A percentile compares a stretch with the other conserved stretches of the same genome.
These are phyloP conservation scores for Sclerotinia trifoliorum DNA, from an alignment of 2,329 filamentous ascomycete species.

Conservation along the genomic window DNA sequence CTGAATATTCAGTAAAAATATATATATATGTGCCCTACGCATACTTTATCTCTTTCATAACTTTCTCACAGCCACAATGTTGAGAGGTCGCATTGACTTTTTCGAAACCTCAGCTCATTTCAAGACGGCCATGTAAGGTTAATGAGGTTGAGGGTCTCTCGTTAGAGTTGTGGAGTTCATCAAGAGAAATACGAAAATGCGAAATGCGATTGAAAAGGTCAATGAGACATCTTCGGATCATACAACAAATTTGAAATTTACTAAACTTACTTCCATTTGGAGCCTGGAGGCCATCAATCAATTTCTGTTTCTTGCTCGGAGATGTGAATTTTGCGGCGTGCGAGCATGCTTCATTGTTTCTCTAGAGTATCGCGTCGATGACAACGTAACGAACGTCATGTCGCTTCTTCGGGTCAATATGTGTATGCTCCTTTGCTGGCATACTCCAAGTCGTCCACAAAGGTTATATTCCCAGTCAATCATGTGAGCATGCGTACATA, in stretches of 20 bases:
- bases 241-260: background rate
- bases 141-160: background rate
- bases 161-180: background rate
- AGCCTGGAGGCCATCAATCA: background rate
- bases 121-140: background rate
- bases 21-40: background rate
- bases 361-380: background rate
- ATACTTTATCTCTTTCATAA: too few relatives aligned
- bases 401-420: conserved; percentile 14
- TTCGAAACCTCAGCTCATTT: conserved; percentile 13
- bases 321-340: background rate
- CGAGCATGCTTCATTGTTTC: background rate
- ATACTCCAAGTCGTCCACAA: background rate
- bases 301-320: background rate
- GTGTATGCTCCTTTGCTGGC: background rate
- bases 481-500: background rate
- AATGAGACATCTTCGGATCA: background rate
- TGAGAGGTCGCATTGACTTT: background rate
- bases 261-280: background rate
- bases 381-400: too few relatives aligned
- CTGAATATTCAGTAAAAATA: background rate
- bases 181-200: background rate
- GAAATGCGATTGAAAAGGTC: background rate
- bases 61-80: conserved; percentile 11
- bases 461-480: background rate